A percentile compares a stretch with the other conserved stretches of the same genome.
These are phyloP conservation scores for Rhodosporidiobolus sp. DNA, from an alignment of 768 basidiomycete genomes.

Conservation along the genomic window DNA sequence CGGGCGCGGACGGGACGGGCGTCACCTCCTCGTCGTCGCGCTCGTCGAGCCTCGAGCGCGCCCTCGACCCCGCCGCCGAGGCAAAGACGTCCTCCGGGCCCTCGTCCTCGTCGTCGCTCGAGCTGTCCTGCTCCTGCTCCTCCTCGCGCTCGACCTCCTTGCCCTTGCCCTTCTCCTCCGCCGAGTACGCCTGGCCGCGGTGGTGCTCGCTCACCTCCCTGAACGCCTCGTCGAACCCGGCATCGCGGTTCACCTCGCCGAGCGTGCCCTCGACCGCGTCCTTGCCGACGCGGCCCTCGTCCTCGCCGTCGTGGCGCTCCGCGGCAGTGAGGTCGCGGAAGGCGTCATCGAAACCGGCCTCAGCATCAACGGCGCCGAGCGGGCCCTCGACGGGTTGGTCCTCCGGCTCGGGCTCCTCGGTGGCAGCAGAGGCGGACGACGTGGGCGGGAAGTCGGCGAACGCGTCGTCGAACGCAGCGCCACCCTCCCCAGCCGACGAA, in stretches of 20 bases:
- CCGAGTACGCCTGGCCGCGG: neutral
- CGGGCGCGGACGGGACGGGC: neutral
- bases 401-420: too few species aligned
- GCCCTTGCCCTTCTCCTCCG: neutral
- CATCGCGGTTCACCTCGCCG: conserved; percentile 18
- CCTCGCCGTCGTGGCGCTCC: neutral
- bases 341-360: conserved; percentile 10
- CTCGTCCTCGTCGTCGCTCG: conserved; percentile 14
- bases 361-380: neutral
- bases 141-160: conserved; percentile 3
- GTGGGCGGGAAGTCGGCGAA: conserved; percentile 17
- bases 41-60: too few species aligned
- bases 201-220: conserved; percentile 23
- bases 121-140: conserved; percentile 1
- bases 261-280: conserved; percentile 58
- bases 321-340: conserved; percentile 19
- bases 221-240: conserved; percentile 48
- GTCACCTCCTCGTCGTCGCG: neutral
- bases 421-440: neutral
- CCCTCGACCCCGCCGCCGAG: neutral
- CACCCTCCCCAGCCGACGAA: too few species aligned
- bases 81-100: conserved; percentile 12
- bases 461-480: conserved; percentile 44
- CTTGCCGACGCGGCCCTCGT: conserved; percentile 22
- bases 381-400: neutral